Evolutionary conservation across 768 basidiomycete genomes (phyloP).

Genomic region (Lactarius pseudohatsudake): DNA sequence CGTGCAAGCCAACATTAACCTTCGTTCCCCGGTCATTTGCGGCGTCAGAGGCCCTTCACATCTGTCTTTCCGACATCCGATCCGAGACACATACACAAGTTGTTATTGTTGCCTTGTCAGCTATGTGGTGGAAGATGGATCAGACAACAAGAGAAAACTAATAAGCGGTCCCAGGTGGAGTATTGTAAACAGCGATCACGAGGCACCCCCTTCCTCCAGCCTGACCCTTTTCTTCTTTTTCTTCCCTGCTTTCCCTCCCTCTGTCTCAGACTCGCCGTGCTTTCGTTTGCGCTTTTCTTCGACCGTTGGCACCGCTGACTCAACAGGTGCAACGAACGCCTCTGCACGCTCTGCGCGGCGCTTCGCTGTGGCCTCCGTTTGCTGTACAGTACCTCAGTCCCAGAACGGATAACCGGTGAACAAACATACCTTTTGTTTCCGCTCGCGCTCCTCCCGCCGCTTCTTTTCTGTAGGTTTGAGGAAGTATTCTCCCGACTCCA

Average conservation of each 20-base stretch:
- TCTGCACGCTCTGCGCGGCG: slow-evolving; percentile 80
- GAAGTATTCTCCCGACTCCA: slow-evolving; percentile 98
- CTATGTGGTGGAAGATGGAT: neutral
- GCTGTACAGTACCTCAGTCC: slow-evolving; percentile 45
- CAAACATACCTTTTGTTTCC: slow-evolving; percentile 69
- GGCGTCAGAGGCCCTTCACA: slow-evolving; percentile 3
- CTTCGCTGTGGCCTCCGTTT: slow-evolving; percentile 71
- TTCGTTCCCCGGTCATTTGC: slow-evolving; percentile 15
- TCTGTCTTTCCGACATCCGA: neutral
- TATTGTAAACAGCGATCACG: slow-evolving; percentile 4
- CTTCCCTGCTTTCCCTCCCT: slow-evolving; percentile 37
- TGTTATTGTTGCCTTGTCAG: neutral
- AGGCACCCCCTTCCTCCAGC: slow-evolving; percentile 15
- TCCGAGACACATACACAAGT: neutral
- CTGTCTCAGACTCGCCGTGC: slow-evolving; percentile 36
- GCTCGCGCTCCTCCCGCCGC: slow-evolving; percentile 62
- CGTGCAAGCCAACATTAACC: neutral
- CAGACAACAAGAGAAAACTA: neutral
- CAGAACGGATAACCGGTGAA: slow-evolving; percentile 4
- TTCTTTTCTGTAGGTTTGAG: slow-evolving; percentile 89
- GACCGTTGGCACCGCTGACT: slow-evolving; percentile 68
- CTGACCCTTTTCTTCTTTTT: slow-evolving; percentile 44
- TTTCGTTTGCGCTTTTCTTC: slow-evolving; percentile 72
- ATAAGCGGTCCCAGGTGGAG: neutral
- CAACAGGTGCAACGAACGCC: slow-evolving; percentile 85